phyloP scores from a whole-genome alignment of 805 yeast species.

The Zygoascus flipseniorum region DNA sequence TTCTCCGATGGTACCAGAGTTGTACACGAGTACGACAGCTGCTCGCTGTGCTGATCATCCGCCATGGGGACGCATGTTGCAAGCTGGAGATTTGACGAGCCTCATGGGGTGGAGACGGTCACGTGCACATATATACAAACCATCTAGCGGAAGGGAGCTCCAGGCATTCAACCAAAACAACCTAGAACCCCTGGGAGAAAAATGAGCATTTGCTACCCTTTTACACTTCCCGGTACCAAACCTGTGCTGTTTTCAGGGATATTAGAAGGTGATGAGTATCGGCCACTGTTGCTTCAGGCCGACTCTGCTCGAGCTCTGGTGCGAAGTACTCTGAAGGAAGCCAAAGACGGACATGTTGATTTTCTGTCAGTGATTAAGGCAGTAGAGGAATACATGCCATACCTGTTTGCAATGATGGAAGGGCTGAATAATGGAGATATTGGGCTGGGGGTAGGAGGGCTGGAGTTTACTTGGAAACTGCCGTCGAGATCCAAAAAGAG shows the following conservation, averaged over 20 bases:
- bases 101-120: no score
- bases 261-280: constrained; percentile 11
- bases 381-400: constrained; percentile 23
- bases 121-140: no score
- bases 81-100: no score
- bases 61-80: background rate
- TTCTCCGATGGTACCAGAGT: constrained; percentile 4
- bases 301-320: constrained; percentile 24
- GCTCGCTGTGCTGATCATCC: background rate
- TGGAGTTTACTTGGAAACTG: constrained; percentile 22
- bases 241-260: background rate
- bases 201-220: constrained; percentile 19
- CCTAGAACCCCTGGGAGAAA: background rate
- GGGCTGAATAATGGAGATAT: constrained; percentile 16
- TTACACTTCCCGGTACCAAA: constrained; percentile 25
- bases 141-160: no score
- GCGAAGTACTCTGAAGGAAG: constrained; percentile 22
- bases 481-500: constrained; percentile 12
- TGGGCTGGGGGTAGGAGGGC: constrained; percentile 1
- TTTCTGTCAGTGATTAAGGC: constrained; percentile 9
- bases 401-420: constrained; percentile 15
- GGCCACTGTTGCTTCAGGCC: constrained; percentile 17
- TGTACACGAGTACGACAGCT: background rate
- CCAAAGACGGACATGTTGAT: constrained; percentile 18
- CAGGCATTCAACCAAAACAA: background rate